Evolutionary conservation across 306 rosid genomes (phyloP).

Genomic region (Ormosia emarginata): DNA sequence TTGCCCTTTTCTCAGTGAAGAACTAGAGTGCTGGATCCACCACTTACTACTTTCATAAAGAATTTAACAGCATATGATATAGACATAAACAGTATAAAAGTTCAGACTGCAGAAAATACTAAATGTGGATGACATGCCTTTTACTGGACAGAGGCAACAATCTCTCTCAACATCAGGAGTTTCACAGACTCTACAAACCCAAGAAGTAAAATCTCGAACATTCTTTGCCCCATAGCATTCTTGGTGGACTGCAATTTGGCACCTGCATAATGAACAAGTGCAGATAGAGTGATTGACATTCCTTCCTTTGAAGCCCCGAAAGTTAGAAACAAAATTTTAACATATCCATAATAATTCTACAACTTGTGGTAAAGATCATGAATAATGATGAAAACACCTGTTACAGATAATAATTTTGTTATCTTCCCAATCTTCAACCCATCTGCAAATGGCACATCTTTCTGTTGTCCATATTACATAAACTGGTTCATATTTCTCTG

Average conservation of each 20-base stretch:
- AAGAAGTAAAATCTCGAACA: conserved; percentile 83
- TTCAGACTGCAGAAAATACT: conserved; percentile 12
- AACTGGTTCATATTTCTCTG: conserved; percentile 81
- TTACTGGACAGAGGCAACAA: conserved; percentile 96
- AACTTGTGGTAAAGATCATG: conserved; percentile 18
- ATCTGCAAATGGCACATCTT: conserved; percentile 92
- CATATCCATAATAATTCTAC: background rate
- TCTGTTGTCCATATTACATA: conserved; percentile 81
- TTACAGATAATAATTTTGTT: conserved; percentile 92
- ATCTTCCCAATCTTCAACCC: conserved; percentile 94
- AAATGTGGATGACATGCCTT: conserved; percentile 50
- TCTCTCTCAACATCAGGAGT: conserved; percentile 76
- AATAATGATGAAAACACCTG: conserved; percentile 51
- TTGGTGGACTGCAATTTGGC: conserved; percentile 97
- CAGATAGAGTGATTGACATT: background rate
- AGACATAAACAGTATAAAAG: background rate
- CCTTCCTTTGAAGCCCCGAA: conserved; percentile 1
- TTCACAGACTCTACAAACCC: conserved; percentile 98
- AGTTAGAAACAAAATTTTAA: conserved; percentile 10
- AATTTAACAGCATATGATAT: background rate
- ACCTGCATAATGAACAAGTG: conserved; percentile 45
- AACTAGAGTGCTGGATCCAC: conserved; percentile 8
- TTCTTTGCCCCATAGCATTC: conserved; percentile 91
- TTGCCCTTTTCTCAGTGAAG: background rate
- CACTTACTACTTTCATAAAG: conserved; percentile 2